phyloP scores from a whole-genome alignment of 257 asterid species.

The Przewalskia tangutica region DNA sequence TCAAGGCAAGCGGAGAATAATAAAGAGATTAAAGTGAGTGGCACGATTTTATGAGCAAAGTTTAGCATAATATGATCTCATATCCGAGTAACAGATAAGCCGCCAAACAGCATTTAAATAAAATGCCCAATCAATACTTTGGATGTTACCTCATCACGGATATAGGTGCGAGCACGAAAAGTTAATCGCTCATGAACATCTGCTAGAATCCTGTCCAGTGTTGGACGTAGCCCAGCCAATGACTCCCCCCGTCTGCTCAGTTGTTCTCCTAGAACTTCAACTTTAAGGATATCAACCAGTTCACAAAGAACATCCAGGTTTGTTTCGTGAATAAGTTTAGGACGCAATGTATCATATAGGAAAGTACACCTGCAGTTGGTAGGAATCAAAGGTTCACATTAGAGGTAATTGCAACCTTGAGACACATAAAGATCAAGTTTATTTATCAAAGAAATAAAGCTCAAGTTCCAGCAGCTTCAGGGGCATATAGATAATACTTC shows the following conservation, averaged over 20 bases:
- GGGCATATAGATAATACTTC: background rate
- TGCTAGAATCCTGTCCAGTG: slow-evolving; percentile 84
- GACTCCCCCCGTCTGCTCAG: slow-evolving; percentile 80
- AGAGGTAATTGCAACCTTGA: background rate
- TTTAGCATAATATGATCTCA: background rate
- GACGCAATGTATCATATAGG: slow-evolving; percentile 87
- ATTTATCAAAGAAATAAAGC: background rate
- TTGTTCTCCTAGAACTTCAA: slow-evolving; percentile 91
- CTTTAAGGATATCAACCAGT: slow-evolving; percentile 86
- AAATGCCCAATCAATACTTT: background rate
- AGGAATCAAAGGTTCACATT: background rate
- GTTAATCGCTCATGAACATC: slow-evolving; percentile 95
- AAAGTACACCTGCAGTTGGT: slow-evolving; percentile 68
- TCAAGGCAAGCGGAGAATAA: background rate
- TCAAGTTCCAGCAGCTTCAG: background rate
- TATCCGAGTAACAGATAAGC: background rate
- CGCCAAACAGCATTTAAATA: background rate
- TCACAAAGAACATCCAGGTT: slow-evolving; percentile 95
- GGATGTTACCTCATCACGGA: slow-evolving; percentile 78
- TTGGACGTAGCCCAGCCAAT: slow-evolving; percentile 81
- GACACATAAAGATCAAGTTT: background rate
- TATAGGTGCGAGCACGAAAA: slow-evolving; percentile 93
- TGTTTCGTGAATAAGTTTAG: slow-evolving; percentile 93
- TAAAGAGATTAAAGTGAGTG: background rate
- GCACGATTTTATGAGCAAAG: background rate